Evolutionary conservation across 352 stramenopile genomes (phyloP), one percentile per base, ranked within the genome.

Genomic region (Elongisporangium prolatum): DNA sequence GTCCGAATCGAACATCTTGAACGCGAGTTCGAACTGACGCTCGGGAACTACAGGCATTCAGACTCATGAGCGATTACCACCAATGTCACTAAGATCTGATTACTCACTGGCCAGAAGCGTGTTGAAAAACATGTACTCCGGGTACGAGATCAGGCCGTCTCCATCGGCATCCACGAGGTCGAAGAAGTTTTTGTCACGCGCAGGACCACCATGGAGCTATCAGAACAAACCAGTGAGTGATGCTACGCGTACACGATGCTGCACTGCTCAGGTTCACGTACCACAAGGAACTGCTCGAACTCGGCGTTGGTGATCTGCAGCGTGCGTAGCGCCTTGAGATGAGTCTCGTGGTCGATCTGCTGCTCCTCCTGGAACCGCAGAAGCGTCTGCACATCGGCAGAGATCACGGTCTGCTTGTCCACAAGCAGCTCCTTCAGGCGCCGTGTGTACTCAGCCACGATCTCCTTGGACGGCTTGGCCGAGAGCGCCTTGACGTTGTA

Each of bases 81-180:
- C 3, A 24, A n/a, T 21, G 10, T 25, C 10, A n/a, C 54, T 14
- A 28, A 3, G 21, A 25, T 11, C 4, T 53, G 34, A 48, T n/a
- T 48, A 84, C 84, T 61, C 72, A 94, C 85, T 93, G 21, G 80
- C 71, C 9, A 96, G 79, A 47, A 96, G 64, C 50, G 82, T 93
- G 57, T 88, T 87, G 69, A 95, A 95, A 64, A 95, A 91, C 75
- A 94, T 92, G 74, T 91, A 96, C 77, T 96, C 85, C 17, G 80
- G 58, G 65, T 94, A 96, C 57, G 80, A 92, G 58, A 96, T 95
- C 24, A 95, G 67, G 0, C 87, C 88, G 64, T 96, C 88, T 13
- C 86, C 84, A 47, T 96, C 88, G 9, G 84, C 80, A 58, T 96
- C 86, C 38, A 96, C 80, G 38, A 95, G 47, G 51, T 91, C 84